Conservation (phyloP, 305 asterid species). For the Vinca major region DNA sequence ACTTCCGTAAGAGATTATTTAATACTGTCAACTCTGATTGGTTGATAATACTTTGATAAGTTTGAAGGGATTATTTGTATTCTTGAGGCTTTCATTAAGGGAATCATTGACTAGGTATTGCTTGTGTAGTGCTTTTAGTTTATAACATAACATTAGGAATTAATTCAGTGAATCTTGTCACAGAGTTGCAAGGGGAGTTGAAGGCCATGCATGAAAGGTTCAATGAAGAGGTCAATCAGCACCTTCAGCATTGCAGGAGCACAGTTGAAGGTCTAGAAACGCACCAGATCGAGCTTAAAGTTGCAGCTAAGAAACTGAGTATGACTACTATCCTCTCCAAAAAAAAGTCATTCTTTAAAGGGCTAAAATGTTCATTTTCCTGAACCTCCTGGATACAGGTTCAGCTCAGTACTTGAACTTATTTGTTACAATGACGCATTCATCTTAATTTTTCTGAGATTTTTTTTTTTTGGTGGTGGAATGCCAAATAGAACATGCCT, state of each 20-base stretch:
- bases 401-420: neutral
- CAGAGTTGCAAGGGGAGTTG: constrained; percentile 71
- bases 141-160: constrained; percentile 17
- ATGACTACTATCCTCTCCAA: constrained; percentile 16
- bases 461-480: neutral
- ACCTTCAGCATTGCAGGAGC: constrained; percentile 48
- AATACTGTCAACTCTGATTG: neutral
- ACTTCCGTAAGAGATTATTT: neutral
- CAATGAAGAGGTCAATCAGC: constrained; percentile 58
- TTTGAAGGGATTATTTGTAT: neutral
- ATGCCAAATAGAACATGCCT: neutral
- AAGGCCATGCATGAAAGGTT: constrained; percentile 52
- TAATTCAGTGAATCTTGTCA: constrained; percentile 21
- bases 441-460: neutral
- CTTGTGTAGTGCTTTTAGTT: neutral
- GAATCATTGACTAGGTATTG: neutral
- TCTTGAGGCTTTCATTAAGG: neutral
- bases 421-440: neutral
- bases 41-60: neutral
- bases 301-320: constrained; percentile 67
- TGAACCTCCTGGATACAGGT: neutral
- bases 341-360: neutral
- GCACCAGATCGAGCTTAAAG: constrained; percentile 54
- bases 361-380: neutral
- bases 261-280: constrained; percentile 69